A percentile compares a stretch with the other conserved stretches of the same genome.
These are phyloP conservation scores for Gymnopilus dilepis DNA, from an alignment of 768 basidiomycete species.

Conservation along the genomic window DNA sequence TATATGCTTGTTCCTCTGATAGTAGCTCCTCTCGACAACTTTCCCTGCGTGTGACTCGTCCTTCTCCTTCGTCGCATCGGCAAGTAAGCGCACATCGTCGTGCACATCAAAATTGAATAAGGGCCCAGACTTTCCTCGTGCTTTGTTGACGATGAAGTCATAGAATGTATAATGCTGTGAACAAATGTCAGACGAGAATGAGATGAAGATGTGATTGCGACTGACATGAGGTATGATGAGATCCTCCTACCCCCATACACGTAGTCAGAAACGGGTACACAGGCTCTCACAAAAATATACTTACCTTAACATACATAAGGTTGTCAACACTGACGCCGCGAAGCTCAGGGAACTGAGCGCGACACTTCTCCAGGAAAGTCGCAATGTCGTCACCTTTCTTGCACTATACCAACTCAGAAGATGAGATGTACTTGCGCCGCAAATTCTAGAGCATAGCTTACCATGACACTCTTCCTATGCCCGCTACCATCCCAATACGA, in stretches of 20 bases:
- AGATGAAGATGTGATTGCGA: conserved; percentile 8
- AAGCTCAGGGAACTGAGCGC: conserved; percentile 91
- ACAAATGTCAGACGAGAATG: conserved; percentile 1
- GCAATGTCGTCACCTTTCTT: conserved; percentile 95
- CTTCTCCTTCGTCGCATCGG: conserved; percentile 96
- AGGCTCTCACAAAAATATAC: conserved; percentile 19
- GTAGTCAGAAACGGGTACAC: neutral
- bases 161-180: conserved; percentile 97
- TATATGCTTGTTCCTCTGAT: conserved; percentile 96
- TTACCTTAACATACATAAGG: conserved; percentile 96
- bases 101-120: conserved; percentile 99
- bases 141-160: conserved; percentile 98
- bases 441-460: conserved; percentile 45
- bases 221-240: conserved; percentile 92
- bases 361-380: conserved; percentile 89
- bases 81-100: conserved; percentile 93
- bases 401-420: conserved; percentile 59
- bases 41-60: conserved; percentile 99
- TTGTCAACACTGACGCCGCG: conserved; percentile 92
- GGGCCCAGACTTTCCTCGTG: conserved; percentile 96
- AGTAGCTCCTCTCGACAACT: conserved; percentile 95
- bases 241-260: conserved; percentile 71
- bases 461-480: conserved; percentile 89
- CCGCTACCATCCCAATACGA: conserved; percentile 99
- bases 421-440: neutral